Conservation (phyloP, 75 land plant genomes). For the Azolla pinnata region DNA sequence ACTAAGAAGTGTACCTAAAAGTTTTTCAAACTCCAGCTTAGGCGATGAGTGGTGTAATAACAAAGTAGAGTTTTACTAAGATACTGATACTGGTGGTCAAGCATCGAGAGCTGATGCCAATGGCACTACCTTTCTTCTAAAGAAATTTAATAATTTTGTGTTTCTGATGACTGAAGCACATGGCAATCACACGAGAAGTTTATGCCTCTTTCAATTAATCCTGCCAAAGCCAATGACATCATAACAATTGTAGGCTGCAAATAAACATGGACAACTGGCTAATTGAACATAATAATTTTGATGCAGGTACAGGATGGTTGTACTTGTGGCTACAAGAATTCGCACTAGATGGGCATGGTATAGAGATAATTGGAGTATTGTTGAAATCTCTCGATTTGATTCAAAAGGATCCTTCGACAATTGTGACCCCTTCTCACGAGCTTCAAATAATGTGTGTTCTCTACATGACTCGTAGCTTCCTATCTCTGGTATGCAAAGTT, state of each 20-base stretch:
- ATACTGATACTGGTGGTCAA: no score
- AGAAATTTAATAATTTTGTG: no score
- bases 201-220: no score
- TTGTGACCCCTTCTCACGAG: constrained; percentile 8
- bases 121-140: no score
- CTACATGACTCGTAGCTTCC: neutral
- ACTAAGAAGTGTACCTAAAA: no score
- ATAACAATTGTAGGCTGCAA: neutral
- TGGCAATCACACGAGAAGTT: no score
- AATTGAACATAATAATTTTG: neutral
- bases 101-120: no score
- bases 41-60: no score
- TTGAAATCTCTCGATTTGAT: constrained; percentile 1
- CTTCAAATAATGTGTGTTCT: constrained; percentile 9
- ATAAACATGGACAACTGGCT: constrained; percentile 6
- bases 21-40: no score
- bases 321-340: constrained; percentile 11
- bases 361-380: neutral
- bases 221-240: no score
- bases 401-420: neutral
- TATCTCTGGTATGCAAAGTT: constrained; percentile 9
- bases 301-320: constrained; percentile 10
- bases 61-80: no score
- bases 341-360: constrained; percentile 1
- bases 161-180: no score